Base-by-base conservation (phyloP, 495 filamentous ascomycete genomes). In the Aspergillus campestris region DNA sequence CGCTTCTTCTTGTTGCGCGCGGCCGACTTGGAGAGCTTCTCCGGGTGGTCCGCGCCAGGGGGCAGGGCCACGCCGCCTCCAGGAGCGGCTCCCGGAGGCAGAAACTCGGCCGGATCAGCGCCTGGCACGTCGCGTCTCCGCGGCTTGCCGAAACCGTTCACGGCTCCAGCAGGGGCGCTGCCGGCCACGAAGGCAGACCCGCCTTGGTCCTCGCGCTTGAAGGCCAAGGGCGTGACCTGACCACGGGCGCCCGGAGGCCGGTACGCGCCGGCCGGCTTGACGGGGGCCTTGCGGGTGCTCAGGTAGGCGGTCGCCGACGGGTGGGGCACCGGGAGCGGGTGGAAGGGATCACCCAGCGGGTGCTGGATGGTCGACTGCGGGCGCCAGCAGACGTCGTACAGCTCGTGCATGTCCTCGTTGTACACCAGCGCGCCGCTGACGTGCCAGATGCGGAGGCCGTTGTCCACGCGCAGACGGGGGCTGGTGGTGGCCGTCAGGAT, bases 1-100 rank as follows among this genome's bases (percentile, higher is more conserved):
- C 91, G 78, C 78, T 98, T 98, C 78, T 96, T 97, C 81, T 96
- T 96, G 71, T 97, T 98, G 73, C 96, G 95, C 42, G 90, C 67
- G 0, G 90, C 92, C 11, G 89, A 76, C 66, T 90, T 95, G 49
- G 86, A 90, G 34, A 94, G 65, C 50, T 72, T 82, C 47, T 84
- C 86, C 75, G 75, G 79, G 29, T 83, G 80, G 33, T 69, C 75
- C 3, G 70, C 71, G 18, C 69, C 71, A 12, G 69, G 58, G 6
- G 71, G 63, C 31, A 84, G 66, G 43, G 75, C 75, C 34, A 85
- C 82, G 30, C 82, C 81, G n/a, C 81, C 82, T 31, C 81, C 81
- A n/a, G 81, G 80, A 44, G 79, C 82, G 42, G 82, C 79, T 48
- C 80, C 82, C 29, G 81, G 80, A 43, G 79, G 80, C 42, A 82